Base-by-base conservation (phyloP, 345 rosid genomes). In the Aethionema arabicum region DNA sequence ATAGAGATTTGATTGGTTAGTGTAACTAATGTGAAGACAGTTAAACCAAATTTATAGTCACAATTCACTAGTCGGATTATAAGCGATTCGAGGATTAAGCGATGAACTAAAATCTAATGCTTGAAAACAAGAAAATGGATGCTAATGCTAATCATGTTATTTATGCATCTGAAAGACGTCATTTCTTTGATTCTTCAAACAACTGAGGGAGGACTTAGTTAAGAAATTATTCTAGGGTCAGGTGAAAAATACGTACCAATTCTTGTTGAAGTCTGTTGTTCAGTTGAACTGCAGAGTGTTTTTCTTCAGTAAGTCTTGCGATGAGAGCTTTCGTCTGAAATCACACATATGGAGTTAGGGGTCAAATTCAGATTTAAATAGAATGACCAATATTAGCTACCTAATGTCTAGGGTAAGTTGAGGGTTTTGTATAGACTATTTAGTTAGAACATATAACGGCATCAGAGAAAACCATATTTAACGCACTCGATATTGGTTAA, bases 231-330 rank as follows among this genome's bases (percentile, higher is more conserved):
- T n/a, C 4, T 15, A 39, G 11, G 46, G 43, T 27, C 7, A 15
- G 12, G 41, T 35, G 33, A 50, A 50, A 65, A 36, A n/a, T 54
- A 5, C 73, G 75, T 75, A 88, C 96, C 92, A 85, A 51, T 61
- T 85, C 90, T 61, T 75, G 80, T 53, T 66, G 90, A 80, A 88
- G 90, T 74, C 41, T 75, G 45, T 67, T 75, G 65, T 63, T 80
- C 65, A 66, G 73, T 76, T 80, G 82, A 66, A 79, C 3, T 11
- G 75, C 69, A 55, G 79, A 72, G 54, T 74, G 82, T 74, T 77
- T 88, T 66, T 88, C 92, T 52, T 79, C 78, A 0, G 79, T 82
- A 48, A 88, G 80, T 77, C 72, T 85, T 33, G 77, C 58, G 77
- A 85, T 59, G 37, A 80, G 76, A 72, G 71, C 71, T 38, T 67